phyloP scores from a whole-genome alignment of 2,329 filamentous ascomycete genomes.

The Fusarium guadeloupense region DNA sequence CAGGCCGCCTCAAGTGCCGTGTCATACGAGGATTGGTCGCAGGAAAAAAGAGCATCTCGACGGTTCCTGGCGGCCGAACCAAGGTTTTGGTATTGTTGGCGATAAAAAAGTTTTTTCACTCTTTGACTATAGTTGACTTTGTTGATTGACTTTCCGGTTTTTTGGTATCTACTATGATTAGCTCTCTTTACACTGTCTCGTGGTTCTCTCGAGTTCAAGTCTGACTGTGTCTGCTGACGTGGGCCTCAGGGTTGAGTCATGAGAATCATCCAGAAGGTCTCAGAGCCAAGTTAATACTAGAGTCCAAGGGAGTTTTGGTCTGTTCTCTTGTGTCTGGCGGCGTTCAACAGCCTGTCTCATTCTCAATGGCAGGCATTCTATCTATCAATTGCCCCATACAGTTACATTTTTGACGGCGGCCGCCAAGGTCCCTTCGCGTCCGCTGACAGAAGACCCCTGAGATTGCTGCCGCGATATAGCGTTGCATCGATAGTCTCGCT shows the following conservation, averaged over 20 bases:
- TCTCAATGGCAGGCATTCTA: constrained; percentile 3
- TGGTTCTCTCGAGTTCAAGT: constrained; percentile 10
- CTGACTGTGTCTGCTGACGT: constrained; percentile 28
- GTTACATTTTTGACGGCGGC: constrained; percentile 25
- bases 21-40: constrained; percentile 37
- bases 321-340: not conserved
- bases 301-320: not conserved
- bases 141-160: constrained; percentile 15
- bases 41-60: constrained; percentile 23
- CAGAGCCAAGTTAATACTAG: constrained; percentile 1
- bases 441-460: constrained; percentile 26
- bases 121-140: not conserved
- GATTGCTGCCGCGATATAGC: constrained; percentile 24
- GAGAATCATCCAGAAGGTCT: constrained; percentile 21
- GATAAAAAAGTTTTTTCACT: constrained; percentile 23
- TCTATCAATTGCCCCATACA: too few species aligned
- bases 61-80: constrained; percentile 5
- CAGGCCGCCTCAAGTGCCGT: constrained; percentile 31
- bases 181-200: constrained; percentile 10
- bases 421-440: constrained; percentile 17
- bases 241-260: constrained; percentile 24
- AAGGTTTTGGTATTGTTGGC: constrained; percentile 12
- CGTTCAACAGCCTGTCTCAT: constrained; percentile 6
- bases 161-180: not conserved
- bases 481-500: constrained; percentile 27